Evolutionary conservation across 768 basidiomycete genomes (phyloP), one percentile per base, ranked within the genome.

Genomic region (Tulasnella sp.): DNA sequence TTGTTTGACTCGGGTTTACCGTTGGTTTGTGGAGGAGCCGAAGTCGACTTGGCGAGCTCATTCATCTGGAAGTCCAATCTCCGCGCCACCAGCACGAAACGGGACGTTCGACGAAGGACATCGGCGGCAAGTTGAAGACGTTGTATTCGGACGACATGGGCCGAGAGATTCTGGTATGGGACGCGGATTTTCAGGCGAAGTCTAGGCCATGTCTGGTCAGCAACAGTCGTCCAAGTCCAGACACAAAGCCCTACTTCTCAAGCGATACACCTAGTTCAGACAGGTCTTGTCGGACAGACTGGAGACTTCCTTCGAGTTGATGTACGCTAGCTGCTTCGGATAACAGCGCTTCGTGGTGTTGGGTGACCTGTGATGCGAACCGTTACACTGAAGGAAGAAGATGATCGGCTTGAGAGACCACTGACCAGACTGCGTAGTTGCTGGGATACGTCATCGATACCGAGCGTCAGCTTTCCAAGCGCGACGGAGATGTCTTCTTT

Each of bases 401-500:
- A 42, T 42, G 48, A 37, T 29, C 9, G n/a, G 39, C 39, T 13
- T 23, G 32, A 7, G 3, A 2, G 15, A 61, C 20, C n/a, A 85
- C 91, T 80, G 79, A 96, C 95, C 84, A 97, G 86, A 70, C 87
- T 87, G 84, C 93, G 93, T 74, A 99, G 91, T 84, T 98, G 95
- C 83, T 92, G 94, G 37, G 92, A 91, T 26, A 97, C 91, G 83
- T 99, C 96, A 55, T 98, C 97, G 79, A 98, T 92, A 0, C 91
- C 93, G 82, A 91, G 89, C 79, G 91, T 92, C 4, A 99, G 87
- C 83, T 94, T 96, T 7, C 94, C 91, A 39, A 98, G 91, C 3
- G 95, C 94, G 3, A 94, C 88, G 3, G 93, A 93, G 15, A 98
- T 92, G 81, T 98, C 97, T 79, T 95, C 94, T 83, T 91, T 93